Evolutionary conservation across 2,329 filamentous ascomycete species (phyloP).

Genomic region (Fusarium marasasianum): DNA sequence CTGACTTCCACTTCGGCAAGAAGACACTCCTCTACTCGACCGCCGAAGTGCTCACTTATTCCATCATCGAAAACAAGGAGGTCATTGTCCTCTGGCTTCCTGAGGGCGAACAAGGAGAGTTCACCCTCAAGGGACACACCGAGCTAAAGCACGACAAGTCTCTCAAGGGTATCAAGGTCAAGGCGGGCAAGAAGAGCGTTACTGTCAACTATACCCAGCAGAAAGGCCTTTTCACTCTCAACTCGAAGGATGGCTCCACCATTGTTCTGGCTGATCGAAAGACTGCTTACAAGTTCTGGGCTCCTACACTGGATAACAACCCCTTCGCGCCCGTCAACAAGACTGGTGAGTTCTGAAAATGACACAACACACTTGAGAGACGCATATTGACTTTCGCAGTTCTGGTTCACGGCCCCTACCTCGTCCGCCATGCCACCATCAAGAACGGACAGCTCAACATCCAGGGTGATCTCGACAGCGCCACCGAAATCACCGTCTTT

Average conservation of each 20-base stretch:
- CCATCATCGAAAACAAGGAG: constrained; percentile 57
- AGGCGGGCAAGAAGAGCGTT: constrained; percentile 51
- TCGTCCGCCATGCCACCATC: constrained; percentile 57
- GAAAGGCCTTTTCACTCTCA: constrained; percentile 57
- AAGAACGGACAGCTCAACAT: constrained; percentile 52
- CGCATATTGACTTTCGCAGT: constrained; percentile 45
- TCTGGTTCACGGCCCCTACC: constrained; percentile 61
- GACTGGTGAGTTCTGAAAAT: constrained; percentile 49
- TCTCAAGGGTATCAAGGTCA: constrained; percentile 52
- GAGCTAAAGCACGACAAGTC: constrained; percentile 37
- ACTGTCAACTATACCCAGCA: constrained; percentile 60
- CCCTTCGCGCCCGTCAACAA: constrained; percentile 56
- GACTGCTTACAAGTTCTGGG: constrained; percentile 66
- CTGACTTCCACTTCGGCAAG: constrained; percentile 65
- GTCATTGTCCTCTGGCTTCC: constrained; percentile 64
- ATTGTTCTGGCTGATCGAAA: constrained; percentile 64
- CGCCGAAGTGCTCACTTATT: constrained; percentile 63
- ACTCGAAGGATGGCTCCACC: constrained; percentile 56
- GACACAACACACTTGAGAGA: rapidly evolving
- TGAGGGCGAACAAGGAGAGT: constrained; percentile 63
- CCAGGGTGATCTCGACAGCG: constrained; percentile 55
- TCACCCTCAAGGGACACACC: constrained; percentile 54
- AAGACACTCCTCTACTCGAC: constrained; percentile 64
- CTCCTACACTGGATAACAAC: constrained; percentile 58
- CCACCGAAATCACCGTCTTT: constrained; percentile 56